Conservation (phyloP, 1,284 basidiomycete genomes). For the Cerrena zonata region DNA sequence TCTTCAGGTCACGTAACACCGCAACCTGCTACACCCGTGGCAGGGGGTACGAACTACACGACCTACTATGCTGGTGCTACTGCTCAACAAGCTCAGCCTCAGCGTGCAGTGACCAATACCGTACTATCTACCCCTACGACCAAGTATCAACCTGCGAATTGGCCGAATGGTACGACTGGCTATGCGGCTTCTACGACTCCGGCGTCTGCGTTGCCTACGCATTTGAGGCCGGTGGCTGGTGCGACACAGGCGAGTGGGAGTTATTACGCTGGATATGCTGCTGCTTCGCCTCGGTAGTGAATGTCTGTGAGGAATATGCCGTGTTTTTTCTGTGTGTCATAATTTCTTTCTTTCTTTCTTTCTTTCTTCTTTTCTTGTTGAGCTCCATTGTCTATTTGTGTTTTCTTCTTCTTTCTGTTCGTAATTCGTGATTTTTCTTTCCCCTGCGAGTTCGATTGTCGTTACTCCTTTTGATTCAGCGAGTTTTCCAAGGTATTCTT, state of each 20-base stretch:
- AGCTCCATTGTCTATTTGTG: too few relatives aligned
- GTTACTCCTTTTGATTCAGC: too few relatives aligned
- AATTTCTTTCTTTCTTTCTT: neutral
- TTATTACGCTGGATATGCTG: neutral
- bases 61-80: slow-evolving; percentile 31
- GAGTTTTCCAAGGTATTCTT: too few relatives aligned
- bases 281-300: neutral
- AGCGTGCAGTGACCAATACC: slow-evolving; percentile 46
- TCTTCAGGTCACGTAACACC: slow-evolving; percentile 46
- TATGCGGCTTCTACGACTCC: slow-evolving; percentile 17
- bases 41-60: slow-evolving; percentile 30
- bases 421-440: too few relatives aligned
- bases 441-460: too few relatives aligned
- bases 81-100: slow-evolving; percentile 28
- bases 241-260: neutral
- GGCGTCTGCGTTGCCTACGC: slow-evolving; percentile 5
- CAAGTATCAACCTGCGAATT: slow-evolving; percentile 25
- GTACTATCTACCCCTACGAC: slow-evolving; percentile 25
- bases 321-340: neutral
- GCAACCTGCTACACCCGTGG: slow-evolving; percentile 32
- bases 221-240: neutral
- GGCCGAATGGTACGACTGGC: slow-evolving; percentile 29
- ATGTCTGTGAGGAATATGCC: too few relatives aligned
- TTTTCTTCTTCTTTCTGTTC: too few relatives aligned
- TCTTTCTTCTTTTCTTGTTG: too few relatives aligned